Evolutionary conservation across 108 stramenopile genomes (phyloP).

Genomic region (Cylindrotheca fusiformis): DNA sequence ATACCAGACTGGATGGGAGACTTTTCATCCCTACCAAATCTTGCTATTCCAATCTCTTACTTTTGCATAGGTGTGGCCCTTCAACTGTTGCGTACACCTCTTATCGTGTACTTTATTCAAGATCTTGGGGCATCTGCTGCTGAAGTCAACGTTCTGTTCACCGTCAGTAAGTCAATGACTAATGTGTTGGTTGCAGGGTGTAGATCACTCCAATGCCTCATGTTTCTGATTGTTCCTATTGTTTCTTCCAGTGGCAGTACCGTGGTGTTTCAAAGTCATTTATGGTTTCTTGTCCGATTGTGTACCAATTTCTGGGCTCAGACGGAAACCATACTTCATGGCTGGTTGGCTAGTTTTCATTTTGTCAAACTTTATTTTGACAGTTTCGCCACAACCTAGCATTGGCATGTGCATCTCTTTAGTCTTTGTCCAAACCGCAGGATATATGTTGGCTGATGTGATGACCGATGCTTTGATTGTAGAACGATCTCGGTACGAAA

Average conservation of each 20-base stretch:
- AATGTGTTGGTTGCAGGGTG: too few relatives aligned
- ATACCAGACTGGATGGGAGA: conserved; percentile 27
- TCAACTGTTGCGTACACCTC: conserved; percentile 28
- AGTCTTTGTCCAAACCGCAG: conserved; percentile 29
- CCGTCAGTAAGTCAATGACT: conserved; percentile 22
- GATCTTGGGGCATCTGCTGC: conserved; percentile 28
- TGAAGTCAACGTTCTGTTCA: conserved; percentile 36
- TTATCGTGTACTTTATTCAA: conserved; percentile 37
- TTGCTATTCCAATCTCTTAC: conserved; percentile 35
- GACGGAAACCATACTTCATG: conserved; percentile 61
- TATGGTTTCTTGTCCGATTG: conserved; percentile 61
- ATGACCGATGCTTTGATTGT: conserved; percentile 69
- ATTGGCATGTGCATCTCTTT: conserved; percentile 14
- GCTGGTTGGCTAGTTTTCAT: conserved; percentile 51
- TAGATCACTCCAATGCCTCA: background rate
- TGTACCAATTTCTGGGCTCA: conserved; percentile 55
- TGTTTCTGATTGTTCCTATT: background rate
- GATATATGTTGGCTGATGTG: conserved; percentile 69
- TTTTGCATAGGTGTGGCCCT: conserved; percentile 35
- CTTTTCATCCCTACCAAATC: conserved; percentile 28
- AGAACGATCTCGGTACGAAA: conserved; percentile 51
- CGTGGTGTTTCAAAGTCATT: conserved; percentile 36
- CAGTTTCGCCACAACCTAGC: conserved; percentile 9
- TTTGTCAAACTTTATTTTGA: conserved; percentile 22
- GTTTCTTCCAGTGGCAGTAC: conserved; percentile 22